Base-by-base conservation (phyloP, 2,329 filamentous ascomycete species). In the Nemania abortiva region DNA sequence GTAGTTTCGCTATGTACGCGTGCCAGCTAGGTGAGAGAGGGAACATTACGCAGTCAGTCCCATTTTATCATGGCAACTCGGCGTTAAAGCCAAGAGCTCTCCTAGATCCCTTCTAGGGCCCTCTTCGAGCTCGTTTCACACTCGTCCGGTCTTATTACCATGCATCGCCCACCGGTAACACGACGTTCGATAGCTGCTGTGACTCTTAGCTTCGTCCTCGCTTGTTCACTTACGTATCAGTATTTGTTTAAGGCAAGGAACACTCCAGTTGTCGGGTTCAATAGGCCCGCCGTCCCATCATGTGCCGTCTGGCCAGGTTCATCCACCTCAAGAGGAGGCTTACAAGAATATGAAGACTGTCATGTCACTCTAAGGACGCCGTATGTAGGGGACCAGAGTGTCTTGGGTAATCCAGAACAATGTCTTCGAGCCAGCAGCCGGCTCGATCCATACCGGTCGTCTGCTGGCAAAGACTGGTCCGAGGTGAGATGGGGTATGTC, bases 401-500 rank as follows among this genome's bases (percentile, higher is more conserved):
- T 55, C 24, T 42, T 72, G 37, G 70, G 70, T 2, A 31, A 68
- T 15, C 62, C 71, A 3, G 27, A 42, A 15, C 24, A 54, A 27
- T 72, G 66, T 57, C 37, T 71, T 18, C 31, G 11, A 31, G 64
- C 66, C 24, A 49, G 22, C 18, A 31, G 45, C 29, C 66, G 71
- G 15, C 53, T 72, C 2, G 62, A 63, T n/a, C 64, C 64, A 59
- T 69, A 72, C 37, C 31, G 61, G 9, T 29, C 53, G 11, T 55
- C 62, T 7, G 27, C 45, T 15, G 39, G 42, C 37, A 63, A 64
- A 22, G 69, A 72, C 45, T 72, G 69, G 71, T 60, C 60, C 6
- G 64, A 69, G 39, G 64, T 72, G 27, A 65, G 61, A 66, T 72
- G 71, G 71, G 71, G 71, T 69, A 65, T 62, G 69, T 64, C 22